phyloP scores from a whole-genome alignment of 23 red algal species.

The Gracilaria domingensis region DNA sequence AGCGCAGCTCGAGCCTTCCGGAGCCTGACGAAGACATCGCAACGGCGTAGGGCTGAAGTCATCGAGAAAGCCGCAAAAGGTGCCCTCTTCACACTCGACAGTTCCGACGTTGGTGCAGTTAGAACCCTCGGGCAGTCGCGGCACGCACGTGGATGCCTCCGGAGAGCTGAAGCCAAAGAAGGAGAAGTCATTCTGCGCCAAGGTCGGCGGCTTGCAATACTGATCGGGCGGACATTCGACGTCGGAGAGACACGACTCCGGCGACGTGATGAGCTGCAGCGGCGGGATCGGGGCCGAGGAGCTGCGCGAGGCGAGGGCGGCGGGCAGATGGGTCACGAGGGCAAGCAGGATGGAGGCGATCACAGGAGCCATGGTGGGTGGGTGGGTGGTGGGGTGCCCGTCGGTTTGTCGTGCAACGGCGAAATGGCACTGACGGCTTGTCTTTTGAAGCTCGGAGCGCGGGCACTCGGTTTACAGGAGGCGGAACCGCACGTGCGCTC shows the following conservation, averaged over 20 bases:
- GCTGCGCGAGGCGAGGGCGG: too few relatives aligned
- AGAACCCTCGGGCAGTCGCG: not conserved
- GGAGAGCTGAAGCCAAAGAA: not conserved
- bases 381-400: too few relatives aligned
- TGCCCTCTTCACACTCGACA: not conserved
- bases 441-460: too few relatives aligned
- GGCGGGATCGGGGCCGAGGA: too few relatives aligned
- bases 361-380: too few relatives aligned
- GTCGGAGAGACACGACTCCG: not conserved
- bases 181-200: not conserved
- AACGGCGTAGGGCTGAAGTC: not conserved
- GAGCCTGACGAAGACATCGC: not conserved
- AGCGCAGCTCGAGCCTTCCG: not conserved
- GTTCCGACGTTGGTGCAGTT: not conserved
- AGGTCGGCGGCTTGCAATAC: not conserved
- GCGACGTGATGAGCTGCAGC: not conserved
- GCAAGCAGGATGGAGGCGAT: too few relatives aligned
- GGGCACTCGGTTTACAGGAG: too few relatives aligned
- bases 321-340: too few relatives aligned
- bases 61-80: not conserved
- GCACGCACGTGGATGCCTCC: not conserved
- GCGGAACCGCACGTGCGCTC: too few relatives aligned
- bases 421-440: too few relatives aligned
- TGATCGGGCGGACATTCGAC: slow-evolving; percentile 11
- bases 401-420: too few relatives aligned